Conservation (phyloP, 768 basidiomycete genomes). For the Leccinellum albellum region DNA sequence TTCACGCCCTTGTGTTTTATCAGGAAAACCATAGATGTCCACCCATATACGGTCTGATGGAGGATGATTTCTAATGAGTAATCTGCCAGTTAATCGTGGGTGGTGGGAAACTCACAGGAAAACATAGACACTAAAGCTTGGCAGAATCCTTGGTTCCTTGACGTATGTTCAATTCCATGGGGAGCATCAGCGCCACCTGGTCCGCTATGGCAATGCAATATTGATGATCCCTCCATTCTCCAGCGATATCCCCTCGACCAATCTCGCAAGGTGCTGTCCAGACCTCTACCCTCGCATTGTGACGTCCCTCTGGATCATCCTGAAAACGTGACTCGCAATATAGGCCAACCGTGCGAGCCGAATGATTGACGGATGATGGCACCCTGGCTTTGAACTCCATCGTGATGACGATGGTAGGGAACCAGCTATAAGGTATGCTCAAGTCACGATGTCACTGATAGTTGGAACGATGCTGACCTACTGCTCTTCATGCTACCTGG, state of each 20-base stretch:
- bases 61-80: not conserved
- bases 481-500: conserved; percentile 24
- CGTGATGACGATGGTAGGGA: conserved; percentile 56
- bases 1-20: not conserved
- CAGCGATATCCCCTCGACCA: conserved; percentile 38
- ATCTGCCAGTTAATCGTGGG: not conserved
- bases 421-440: conserved; percentile 43
- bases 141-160: conserved; percentile 12
- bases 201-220: conserved; percentile 58
- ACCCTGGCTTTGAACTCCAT: conserved; percentile 64
- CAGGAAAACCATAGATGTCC: not conserved
- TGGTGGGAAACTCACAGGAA: not conserved
- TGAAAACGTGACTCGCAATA: conserved; percentile 52
- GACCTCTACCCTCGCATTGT: conserved; percentile 57
- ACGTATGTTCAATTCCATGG: conserved; percentile 27
- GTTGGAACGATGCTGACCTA: conserved; percentile 11
- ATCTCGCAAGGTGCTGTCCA: conserved; percentile 63
- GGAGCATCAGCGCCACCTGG: conserved; percentile 54
- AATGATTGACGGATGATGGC: conserved; percentile 40
- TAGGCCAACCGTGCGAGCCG: conserved; percentile 53
- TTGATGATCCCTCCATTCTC: conserved; percentile 60
- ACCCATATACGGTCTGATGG: not conserved
- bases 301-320: conserved; percentile 51
- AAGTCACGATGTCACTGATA: not conserved
- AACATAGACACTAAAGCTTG: conserved; percentile 20